Base-by-base conservation (phyloP, 2,329 filamentous ascomycete genomes). In the Neonectria ditissima region DNA sequence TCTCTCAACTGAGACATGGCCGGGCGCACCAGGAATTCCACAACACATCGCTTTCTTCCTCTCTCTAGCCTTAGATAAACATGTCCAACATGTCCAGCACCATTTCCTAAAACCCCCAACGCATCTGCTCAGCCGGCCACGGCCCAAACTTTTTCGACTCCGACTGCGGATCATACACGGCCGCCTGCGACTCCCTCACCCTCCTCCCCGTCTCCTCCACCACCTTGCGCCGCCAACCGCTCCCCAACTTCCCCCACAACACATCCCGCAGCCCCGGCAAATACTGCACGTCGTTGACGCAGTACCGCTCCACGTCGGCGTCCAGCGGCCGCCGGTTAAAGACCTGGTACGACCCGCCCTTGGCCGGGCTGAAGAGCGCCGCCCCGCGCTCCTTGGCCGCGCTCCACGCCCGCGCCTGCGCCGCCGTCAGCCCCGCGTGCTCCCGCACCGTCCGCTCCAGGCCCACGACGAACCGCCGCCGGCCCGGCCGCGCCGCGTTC, bases 321-420 rank as follows among this genome's bases (percentile, higher is more conserved):
- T 65, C 44, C 7, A 87, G 62, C 0, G 85, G 85, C 0, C 84
- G 77, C 47, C 74, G 53, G 61, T 82, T 80, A 69, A 87, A 87
- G 0, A 85, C 79, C 14, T 80, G 75, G 65, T 82, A 83, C 10
- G 64, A 73, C 0, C 84, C 84, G 1, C 84, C 84, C 1, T 55
- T 55, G 28, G 79, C 71, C 0, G 81, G 80, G 4, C 69, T 70
- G 65, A 84, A 85, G 4, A 85, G 73, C 2, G 55, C 61, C 0
- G 54, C 9, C 0, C 81, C 81, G 7, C 72, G 65, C 0, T 79
- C 72, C 65, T 85, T 86, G 32, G 65, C 59, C 0, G 24, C 51
- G n/a, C 68, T 62, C 75, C 79, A 83, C 2, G 22, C n/a, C 1
- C 4, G 14, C 16, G 45, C 59, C n/a, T 62, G 44, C 11, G 20